A percentile compares a stretch with the other conserved stretches of the same genome.
Conservation (phyloP, 306 rosid genomes). For the Morella rubra region DNA sequence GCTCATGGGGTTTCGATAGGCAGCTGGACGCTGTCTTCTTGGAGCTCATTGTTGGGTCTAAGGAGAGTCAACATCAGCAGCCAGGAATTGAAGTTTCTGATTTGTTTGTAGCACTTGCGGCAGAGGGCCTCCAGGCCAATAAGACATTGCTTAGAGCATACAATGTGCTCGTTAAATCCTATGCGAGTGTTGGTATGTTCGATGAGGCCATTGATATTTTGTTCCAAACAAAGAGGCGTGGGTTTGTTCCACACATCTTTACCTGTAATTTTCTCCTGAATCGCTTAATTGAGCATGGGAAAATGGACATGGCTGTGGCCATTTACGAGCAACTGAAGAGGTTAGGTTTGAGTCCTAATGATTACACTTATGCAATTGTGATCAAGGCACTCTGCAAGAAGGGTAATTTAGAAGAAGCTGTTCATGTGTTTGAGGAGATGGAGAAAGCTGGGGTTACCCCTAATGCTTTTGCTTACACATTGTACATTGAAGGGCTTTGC, state of each 20-base stretch:
- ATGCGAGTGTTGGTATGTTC: conserved; percentile 55
- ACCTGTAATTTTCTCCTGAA: conserved; percentile 71
- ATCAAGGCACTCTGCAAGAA: conserved; percentile 67
- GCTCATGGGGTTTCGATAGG: conserved; percentile 53
- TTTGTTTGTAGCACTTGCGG: conserved; percentile 42
- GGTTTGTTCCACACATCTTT: conserved; percentile 54
- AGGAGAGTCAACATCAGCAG: conserved; percentile 2
- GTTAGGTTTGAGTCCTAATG: conserved; percentile 64
- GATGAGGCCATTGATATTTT: conserved; percentile 68
- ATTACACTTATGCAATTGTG: conserved; percentile 63
- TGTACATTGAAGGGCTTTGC: conserved; percentile 75
- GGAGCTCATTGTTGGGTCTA: conserved; percentile 41
- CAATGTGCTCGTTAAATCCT: conserved; percentile 61
- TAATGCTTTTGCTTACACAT: conserved; percentile 45
- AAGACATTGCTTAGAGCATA: conserved; percentile 43
- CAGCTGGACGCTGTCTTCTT: conserved; percentile 57
- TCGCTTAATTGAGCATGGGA: conserved; percentile 48
- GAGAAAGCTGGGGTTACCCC: conserved; percentile 50
- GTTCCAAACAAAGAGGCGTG: conserved; percentile 45
- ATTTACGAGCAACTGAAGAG: conserved; percentile 60
- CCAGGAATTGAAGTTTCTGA: conserved; percentile 36
- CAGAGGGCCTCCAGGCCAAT: conserved; percentile 30
- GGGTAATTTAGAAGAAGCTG: conserved; percentile 53
- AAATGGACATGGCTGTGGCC: conserved; percentile 47
- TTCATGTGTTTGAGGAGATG: conserved; percentile 60